Conservation (phyloP, 164 flowering plant genomes). For the Magnolia changhungtana region DNA sequence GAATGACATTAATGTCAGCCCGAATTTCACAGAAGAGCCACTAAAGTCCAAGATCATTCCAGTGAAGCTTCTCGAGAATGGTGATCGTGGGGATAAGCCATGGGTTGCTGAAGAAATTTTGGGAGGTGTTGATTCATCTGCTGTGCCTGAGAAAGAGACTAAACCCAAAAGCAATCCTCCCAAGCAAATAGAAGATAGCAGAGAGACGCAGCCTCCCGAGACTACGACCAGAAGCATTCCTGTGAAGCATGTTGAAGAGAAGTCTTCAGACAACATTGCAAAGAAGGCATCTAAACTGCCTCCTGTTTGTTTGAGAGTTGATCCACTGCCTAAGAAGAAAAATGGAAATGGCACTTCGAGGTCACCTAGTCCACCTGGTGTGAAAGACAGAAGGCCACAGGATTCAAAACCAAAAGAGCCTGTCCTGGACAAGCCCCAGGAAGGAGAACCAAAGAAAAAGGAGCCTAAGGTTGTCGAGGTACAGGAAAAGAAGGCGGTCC, state of each 20-base stretch:
- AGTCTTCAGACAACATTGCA: slow-evolving; percentile 10
- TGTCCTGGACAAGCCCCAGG: slow-evolving; percentile 7
- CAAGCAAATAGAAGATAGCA: slow-evolving; percentile 27
- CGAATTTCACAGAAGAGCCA: slow-evolving; percentile 12
- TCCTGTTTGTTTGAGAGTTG: slow-evolving; percentile 74
- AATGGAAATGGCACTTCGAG: slow-evolving; percentile 42
- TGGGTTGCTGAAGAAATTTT: slow-evolving; percentile 1
- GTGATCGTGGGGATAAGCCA: slow-evolving; percentile 5
- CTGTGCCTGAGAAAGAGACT: slow-evolving; percentile 1
- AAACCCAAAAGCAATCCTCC: slow-evolving; percentile 23
- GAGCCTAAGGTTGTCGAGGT: slow-evolving; percentile 14
- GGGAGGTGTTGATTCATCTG: not conserved
- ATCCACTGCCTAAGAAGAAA: slow-evolving; percentile 61
- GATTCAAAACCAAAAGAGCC: slow-evolving; percentile 2
- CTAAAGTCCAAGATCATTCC: slow-evolving; percentile 24
- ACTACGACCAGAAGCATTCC: slow-evolving; percentile 2
- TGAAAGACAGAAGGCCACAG: slow-evolving; percentile 12
- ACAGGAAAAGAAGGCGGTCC: slow-evolving; percentile 2
- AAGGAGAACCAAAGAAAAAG: slow-evolving; percentile 9
- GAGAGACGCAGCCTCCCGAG: slow-evolving; percentile 11
- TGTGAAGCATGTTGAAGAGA: slow-evolving; percentile 11
- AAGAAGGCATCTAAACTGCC: slow-evolving; percentile 48
- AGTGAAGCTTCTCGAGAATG: slow-evolving; percentile 6
- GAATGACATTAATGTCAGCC: slow-evolving; percentile 1
- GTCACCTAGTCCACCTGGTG: slow-evolving; percentile 52